phyloP scores from a whole-genome alignment of 2,329 filamentous ascomycete genomes.

The Hypoxylon rubiginosum region DNA sequence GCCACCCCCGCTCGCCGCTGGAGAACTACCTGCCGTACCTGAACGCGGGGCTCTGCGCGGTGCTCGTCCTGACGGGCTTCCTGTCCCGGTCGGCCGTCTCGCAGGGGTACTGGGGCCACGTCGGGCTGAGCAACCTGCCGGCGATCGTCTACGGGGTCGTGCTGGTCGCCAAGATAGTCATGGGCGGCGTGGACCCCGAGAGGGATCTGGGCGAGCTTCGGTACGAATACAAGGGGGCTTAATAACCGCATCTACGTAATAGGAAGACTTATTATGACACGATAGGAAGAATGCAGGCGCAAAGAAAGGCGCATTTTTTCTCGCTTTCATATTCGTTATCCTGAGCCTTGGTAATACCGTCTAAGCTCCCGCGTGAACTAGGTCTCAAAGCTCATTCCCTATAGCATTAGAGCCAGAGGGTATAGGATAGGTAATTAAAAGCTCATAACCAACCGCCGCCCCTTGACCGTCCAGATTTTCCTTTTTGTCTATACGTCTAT shows the following conservation, averaged over 20 bases:
- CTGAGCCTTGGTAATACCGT: not conserved
- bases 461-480: slow-evolving; percentile 14
- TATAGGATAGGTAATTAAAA: not conserved
- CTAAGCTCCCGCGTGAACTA: slow-evolving; percentile 3
- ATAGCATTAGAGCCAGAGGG: slow-evolving; percentile 2
- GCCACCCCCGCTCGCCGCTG: slow-evolving; percentile 60
- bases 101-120: slow-evolving; percentile 49
- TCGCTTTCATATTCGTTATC: not conserved
- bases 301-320: not conserved
- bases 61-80: slow-evolving; percentile 64
- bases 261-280: not conserved
- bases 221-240: slow-evolving; percentile 77
- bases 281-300: not conserved
- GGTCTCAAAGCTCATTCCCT: slow-evolving; percentile 6
- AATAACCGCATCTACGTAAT: not conserved
- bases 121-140: slow-evolving; percentile 66
- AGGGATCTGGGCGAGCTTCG: slow-evolving; percentile 71
- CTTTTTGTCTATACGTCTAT: slow-evolving; percentile 73
- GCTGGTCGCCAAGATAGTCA: slow-evolving; percentile 72
- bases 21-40: slow-evolving; percentile 70
- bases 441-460: slow-evolving; percentile 5
- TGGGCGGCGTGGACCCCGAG: slow-evolving; percentile 77
- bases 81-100: slow-evolving; percentile 49
- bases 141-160: slow-evolving; percentile 71
- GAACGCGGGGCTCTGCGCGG: slow-evolving; percentile 68